phyloP scores from a whole-genome alignment of 169 alveolate species.

The Plasmodium berghei region DNA sequence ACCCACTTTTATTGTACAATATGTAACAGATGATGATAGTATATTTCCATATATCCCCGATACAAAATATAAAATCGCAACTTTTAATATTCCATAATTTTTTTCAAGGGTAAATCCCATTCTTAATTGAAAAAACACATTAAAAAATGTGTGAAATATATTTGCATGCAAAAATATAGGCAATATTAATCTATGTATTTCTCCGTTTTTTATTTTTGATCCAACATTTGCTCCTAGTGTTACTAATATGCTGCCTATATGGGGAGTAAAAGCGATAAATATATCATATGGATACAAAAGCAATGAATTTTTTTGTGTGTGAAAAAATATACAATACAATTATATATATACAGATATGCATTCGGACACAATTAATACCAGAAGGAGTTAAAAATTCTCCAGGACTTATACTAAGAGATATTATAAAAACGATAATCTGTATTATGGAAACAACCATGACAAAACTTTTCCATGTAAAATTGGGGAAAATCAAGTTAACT shows the following conservation, averaged over 20 bases:
- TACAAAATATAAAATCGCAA: constrained; percentile 79
- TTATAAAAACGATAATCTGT: constrained; percentile 76
- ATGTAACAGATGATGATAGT: constrained; percentile 84
- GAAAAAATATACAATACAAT: not conserved
- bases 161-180: constrained; percentile 88
- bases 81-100: constrained; percentile 83
- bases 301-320: not conserved
- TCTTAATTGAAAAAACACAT: constrained; percentile 87
- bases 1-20: constrained; percentile 87
- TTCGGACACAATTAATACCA: constrained; percentile 7
- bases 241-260: constrained; percentile 75
- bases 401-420: constrained; percentile 60
- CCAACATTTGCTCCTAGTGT: constrained; percentile 86
- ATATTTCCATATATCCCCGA: constrained; percentile 86
- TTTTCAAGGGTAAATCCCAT: constrained; percentile 87
- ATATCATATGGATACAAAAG: not conserved
- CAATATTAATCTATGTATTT: constrained; percentile 86
- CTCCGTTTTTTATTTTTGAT: constrained; percentile 84
- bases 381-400: constrained; percentile 72
- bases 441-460: constrained; percentile 76
- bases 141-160: constrained; percentile 87
- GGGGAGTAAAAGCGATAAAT: constrained; percentile 1
- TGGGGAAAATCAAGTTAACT: constrained; percentile 79
- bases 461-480: constrained; percentile 77
- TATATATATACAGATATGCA: not conserved